Evolutionary conservation across 2,329 filamentous ascomycete genomes (phyloP).

Genomic region (Botrytis porri): DNA sequence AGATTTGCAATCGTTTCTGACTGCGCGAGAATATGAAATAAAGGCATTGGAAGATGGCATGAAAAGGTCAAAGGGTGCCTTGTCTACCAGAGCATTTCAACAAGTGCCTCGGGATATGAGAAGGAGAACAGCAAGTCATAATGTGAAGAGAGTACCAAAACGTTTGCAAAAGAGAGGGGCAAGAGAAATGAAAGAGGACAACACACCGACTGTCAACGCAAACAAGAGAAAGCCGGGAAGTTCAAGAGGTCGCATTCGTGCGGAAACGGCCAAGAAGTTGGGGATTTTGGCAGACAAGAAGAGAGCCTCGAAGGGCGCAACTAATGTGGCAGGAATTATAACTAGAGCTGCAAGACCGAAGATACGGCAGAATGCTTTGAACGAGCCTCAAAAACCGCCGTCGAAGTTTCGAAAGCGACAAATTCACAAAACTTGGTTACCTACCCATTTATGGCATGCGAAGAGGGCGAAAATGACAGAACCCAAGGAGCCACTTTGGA

Average conservation of each 20-base stretch:
- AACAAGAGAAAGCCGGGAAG: slow-evolving; percentile 59
- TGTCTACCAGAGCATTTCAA: slow-evolving; percentile 77
- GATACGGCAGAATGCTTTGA: slow-evolving; percentile 67
- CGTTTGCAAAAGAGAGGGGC: slow-evolving; percentile 67
- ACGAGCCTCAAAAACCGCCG: slow-evolving; percentile 58
- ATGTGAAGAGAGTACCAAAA: slow-evolving; percentile 84
- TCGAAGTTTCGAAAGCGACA: slow-evolving; percentile 82
- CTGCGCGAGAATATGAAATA: slow-evolving; percentile 86
- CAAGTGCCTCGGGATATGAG: slow-evolving; percentile 81
- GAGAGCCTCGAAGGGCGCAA: slow-evolving; percentile 43
- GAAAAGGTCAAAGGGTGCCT: slow-evolving; percentile 62
- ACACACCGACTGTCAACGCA: slow-evolving; percentile 75
- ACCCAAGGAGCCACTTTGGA: slow-evolving; percentile 78
- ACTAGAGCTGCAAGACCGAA: slow-evolving; percentile 55
- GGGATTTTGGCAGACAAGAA: slow-evolving; percentile 59
- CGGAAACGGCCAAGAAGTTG: slow-evolving; percentile 72
- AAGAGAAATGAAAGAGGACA: slow-evolving; percentile 80
- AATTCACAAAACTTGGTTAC: slow-evolving; percentile 85
- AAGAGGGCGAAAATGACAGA: slow-evolving; percentile 88
- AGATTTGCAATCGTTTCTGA: slow-evolving; percentile 79
- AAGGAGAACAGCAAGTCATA: slow-evolving; percentile 88
- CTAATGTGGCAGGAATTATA: slow-evolving; percentile 35
- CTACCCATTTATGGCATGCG: slow-evolving; percentile 90
- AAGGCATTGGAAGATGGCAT: slow-evolving; percentile 80
- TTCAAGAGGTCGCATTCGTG: slow-evolving; percentile 59